Evolutionary conservation across 2,329 filamentous ascomycete genomes (phyloP), one percentile per base, ranked within the genome.

Genomic region (Chaetomiaceae sp.): DNA sequence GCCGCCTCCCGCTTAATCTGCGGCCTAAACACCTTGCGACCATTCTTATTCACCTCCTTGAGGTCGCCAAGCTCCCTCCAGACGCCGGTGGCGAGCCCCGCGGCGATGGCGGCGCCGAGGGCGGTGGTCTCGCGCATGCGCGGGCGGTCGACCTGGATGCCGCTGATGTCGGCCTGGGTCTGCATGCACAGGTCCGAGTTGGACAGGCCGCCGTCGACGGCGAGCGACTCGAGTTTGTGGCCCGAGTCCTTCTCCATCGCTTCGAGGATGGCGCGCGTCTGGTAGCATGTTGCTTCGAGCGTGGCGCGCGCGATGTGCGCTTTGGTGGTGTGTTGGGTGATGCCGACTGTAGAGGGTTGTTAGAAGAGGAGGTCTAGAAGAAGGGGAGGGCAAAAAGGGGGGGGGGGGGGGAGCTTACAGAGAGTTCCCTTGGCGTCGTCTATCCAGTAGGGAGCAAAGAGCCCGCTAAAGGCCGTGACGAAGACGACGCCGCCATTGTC

Each of bases 401-500:
- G 17, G 13, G 17, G 12, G 10, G n/a, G n/a, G 14, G n/a, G 20
- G 9, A 23, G 48, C 55, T 53, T 54, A 59, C 57, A 91, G 50
- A 93, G 82, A 5, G 90, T 95, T 53, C 90, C 90, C 66, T 90
- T 86, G 17, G 89, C 89, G 69, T 95, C 88, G 65, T 95, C 89
- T 55, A 95, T 92, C 90, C 90, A 96, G 69, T 96, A 95, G 0
- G 90, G 90, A 1, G 90, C 90, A 65, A 95, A 95, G 3, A 96
- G 77, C 48, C 90, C 90, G 67, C 86, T 90, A 66, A 96, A 96
- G 1, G 90, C 90, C 3, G 90, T 95, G 54, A 96, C 90, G 62
- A 96, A 84, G 16, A 91, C 81, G 48, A 90, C 85, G 7, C 90
- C 90, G 49, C 89, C 90, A 55, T 86, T 95, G 66, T 95, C 86